Evolutionary conservation across 495 filamentous ascomycete genomes (phyloP).

Genomic region (Neurospora cerealis): DNA sequence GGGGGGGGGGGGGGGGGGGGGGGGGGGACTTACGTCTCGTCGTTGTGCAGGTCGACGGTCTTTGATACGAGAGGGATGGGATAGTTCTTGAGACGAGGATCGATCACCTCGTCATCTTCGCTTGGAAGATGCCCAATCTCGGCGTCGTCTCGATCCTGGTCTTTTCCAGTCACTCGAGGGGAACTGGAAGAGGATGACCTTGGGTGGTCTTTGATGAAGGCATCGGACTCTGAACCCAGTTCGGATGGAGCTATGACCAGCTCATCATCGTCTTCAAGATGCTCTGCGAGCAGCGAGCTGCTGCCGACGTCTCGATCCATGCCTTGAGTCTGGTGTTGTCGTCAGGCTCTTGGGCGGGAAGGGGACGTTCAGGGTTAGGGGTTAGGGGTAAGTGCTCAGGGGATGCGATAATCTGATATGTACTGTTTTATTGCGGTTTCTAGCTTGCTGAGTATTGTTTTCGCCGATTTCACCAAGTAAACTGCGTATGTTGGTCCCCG

Average conservation of each 20-base stretch:
- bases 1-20: too few species aligned
- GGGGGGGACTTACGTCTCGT: not conserved
- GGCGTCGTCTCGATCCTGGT: not conserved
- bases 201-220: not conserved
- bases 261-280: not conserved
- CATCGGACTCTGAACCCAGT: not conserved
- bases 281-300: not conserved
- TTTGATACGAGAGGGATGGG: constrained; percentile 10
- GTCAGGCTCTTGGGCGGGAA: not conserved
- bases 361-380: not conserved
- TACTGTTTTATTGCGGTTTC: too few species aligned
- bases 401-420: too few species aligned
- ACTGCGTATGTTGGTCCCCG: too few species aligned
- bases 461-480: too few species aligned
- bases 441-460: too few species aligned
- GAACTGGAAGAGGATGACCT: not conserved
- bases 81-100: constrained; percentile 8
- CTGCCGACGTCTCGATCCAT: not conserved
- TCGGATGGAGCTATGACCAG: not conserved
- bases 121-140: constrained; percentile 1
- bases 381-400: not conserved
- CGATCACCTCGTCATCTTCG: constrained; percentile 10
- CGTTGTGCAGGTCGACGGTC: constrained; percentile 8
- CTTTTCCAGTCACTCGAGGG: not conserved
- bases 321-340: not conserved